Percentiles rank a stretch among this genome's conserved stretches.
Conservation (phyloP, 345 rosid genomes). For the Dimocarpus longan region DNA sequence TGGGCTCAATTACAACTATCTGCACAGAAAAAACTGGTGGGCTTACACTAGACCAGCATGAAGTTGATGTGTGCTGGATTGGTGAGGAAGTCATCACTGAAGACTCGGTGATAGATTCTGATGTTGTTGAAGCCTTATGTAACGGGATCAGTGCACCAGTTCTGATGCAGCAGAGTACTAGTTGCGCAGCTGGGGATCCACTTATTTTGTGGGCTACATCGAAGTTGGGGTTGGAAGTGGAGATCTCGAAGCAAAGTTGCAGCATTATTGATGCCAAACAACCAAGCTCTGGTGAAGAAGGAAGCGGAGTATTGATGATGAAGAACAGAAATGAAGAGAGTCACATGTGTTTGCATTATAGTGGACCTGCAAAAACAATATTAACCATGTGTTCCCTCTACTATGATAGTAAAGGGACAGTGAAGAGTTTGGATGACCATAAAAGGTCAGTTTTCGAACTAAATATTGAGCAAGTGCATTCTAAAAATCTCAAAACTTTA, state of each 20-base stretch:
- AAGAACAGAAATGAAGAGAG: neutral
- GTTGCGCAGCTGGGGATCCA: neutral
- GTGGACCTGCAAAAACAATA: constrained; percentile 15
- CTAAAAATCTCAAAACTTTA: neutral
- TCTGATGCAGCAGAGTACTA: neutral
- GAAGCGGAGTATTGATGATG: neutral
- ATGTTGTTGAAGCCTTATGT: constrained; percentile 7
- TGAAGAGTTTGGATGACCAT: neutral
- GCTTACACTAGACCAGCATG: neutral
- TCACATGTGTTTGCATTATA: constrained; percentile 1
- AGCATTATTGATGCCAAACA: neutral
- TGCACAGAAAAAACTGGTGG: constrained; percentile 12
- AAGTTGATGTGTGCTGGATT: constrained; percentile 7
- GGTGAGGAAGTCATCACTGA: constrained; percentile 3
- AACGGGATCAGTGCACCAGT: neutral
- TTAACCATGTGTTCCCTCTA: neutral
- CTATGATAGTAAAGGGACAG: neutral
- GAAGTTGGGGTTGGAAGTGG: constrained; percentile 4
- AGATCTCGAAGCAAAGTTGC: constrained; percentile 13
- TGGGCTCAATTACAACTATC: constrained; percentile 18
- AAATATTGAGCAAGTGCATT: neutral
- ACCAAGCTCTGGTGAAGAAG: neutral
- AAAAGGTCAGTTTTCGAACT: neutral
- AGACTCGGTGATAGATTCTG: neutral
- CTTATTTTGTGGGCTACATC: neutral